Percentiles rank a stretch among this genome's conserved stretches.
Evolutionary conservation across 2,329 filamentous ascomycete species (phyloP).

Genomic region (Cladosporium cucumerinum): DNA sequence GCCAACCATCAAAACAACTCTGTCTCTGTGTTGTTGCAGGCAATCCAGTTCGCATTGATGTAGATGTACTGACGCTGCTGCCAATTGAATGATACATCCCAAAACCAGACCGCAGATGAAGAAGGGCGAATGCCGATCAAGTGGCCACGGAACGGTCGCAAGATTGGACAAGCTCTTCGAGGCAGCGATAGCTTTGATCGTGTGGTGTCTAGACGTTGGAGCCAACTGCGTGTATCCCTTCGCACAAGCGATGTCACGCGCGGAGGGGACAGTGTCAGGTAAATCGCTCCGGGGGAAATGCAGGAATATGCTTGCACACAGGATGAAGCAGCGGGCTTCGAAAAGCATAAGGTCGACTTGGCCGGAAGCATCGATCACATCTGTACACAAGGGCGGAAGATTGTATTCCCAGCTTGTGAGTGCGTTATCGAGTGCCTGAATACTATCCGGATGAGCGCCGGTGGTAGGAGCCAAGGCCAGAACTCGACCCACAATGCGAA

Average conservation of each 20-base stretch:
- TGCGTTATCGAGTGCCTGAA: slow-evolving; percentile 58
- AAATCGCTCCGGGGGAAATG: slow-evolving; percentile 78
- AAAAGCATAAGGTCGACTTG: slow-evolving; percentile 86
- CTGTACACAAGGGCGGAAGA: slow-evolving; percentile 67
- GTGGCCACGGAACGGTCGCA: slow-evolving; percentile 67
- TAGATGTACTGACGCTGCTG: slow-evolving; percentile 60
- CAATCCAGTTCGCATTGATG: slow-evolving; percentile 52
- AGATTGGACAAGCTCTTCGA: slow-evolving; percentile 74
- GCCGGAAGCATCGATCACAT: slow-evolving; percentile 66
- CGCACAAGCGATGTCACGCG: slow-evolving; percentile 43
- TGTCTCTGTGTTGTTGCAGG: slow-evolving; percentile 66
- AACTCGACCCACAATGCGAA: slow-evolving; percentile 73
- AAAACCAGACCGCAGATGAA: slow-evolving; percentile 78
- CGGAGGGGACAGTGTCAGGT: slow-evolving; percentile 56
- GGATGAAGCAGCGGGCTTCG: slow-evolving; percentile 78
- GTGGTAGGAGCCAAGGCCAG: slow-evolving; percentile 50
- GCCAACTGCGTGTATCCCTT: slow-evolving; percentile 49
- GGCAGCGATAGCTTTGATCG: slow-evolving; percentile 74
- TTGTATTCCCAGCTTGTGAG: slow-evolving; percentile 76
- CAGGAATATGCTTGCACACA: slow-evolving; percentile 64
- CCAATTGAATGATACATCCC: slow-evolving; percentile 76
- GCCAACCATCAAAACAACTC: slow-evolving; percentile 70
- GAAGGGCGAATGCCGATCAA: slow-evolving; percentile 75
- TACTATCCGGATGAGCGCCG: slow-evolving; percentile 37
- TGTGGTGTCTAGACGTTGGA: slow-evolving; percentile 54